Base-by-base conservation (phyloP, 2,329 filamentous ascomycete genomes). In the Dothiorella sarmentorum region DNA sequence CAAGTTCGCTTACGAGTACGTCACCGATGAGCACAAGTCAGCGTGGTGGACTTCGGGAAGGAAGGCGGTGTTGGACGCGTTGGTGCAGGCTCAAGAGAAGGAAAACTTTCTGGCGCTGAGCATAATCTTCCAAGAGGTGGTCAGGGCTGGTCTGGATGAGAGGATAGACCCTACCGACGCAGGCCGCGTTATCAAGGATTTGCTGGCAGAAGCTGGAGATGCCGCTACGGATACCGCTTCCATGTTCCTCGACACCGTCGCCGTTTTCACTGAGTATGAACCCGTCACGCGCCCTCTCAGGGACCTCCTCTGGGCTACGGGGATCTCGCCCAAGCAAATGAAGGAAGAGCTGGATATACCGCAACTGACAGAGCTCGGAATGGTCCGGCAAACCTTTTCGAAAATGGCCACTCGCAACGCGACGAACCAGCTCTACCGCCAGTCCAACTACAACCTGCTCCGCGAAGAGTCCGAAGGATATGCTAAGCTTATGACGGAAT, bases 381-480 rank as follows among this genome's bases (percentile, higher is more conserved):
- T 99, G 42, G 90, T 96, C 49, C 85, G 91, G 51, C 85, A 88
- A n/a, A 93, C 87, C 5, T 99, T 97, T 71, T 80, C 83, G 59
- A 87, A 87, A 64, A 85, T 94, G 69, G 88, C 88, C 15, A 91
- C 96, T 63, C 87, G 93, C 58, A 91, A 95, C 68, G 89, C 92
- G 49, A 99, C 94, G 7, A 96, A 97, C 66, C 80, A 94, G 4
- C 82, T 99, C 0, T 99, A 99, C 72, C 88, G 92, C 61, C 94
- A 97, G 74, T 91, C 93, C 13, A 97, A 96, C 73, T 97, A 96
- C 78, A 99, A 99, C 68, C 78, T 99, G 7, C 79, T 99, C 18
- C 87, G 94, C 43, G 94, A 99, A 76, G 94, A 99, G 74, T 91
- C 91, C 0, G 94, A 99, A 75, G 94, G 95, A 38, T 99, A 96